Base-by-base conservation (phyloP, 2,329 filamentous ascomycete species). In the Fusarium sp. region DNA sequence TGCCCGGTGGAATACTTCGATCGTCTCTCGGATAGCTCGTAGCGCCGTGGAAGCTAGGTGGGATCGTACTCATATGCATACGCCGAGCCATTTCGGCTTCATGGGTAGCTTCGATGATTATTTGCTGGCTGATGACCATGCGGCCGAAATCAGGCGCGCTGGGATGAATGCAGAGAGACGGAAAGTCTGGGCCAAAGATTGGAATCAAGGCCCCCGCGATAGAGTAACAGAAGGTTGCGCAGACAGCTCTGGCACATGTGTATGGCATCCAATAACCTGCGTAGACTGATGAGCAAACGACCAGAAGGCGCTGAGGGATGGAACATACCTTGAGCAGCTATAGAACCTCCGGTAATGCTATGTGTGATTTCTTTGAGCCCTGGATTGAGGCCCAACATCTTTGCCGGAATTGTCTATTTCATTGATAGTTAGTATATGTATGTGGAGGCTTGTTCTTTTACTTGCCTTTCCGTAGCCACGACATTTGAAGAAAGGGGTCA, bases 211-310 rank as follows among this genome's bases (percentile, higher is more conserved):
- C 95, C 65, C 92, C 92, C 19, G 96, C 92, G 70, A 99, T 97
- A 40, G 89, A 85, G 80, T 92, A 91, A 83, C 96, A 98, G 81
- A 98, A 98, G 2, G 94, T 98, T 8, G 94, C 89, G 78, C 95
- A 97, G 58, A 99, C 86, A 16, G 94, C 95, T 82, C 89, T 93
- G 52, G 96, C 96, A 75, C 95, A 97, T 43, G 90, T 85, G 78
- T 92, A 98, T 5, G 96, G 96, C 89, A 98, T 94, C 96, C 96
- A 99, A 82, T 98, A 99, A 38, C 96, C 95, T 97, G 25, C 13
- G 37, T 47, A 23, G 32, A 43, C n/a, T n/a, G 72, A 47, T 78
- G 13, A 74, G 69, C 32, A 63, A 50, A 38, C 15, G 23, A 25
- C n/a, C 25, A 49, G n/a, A 44, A 21, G 68, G 38, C 13, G 13